A percentile compares a stretch with the other conserved stretches of the same genome.
phyloP scores from a whole-genome alignment of 768 basidiomycete genomes.

The Sporobolomyces pararoseus region DNA sequence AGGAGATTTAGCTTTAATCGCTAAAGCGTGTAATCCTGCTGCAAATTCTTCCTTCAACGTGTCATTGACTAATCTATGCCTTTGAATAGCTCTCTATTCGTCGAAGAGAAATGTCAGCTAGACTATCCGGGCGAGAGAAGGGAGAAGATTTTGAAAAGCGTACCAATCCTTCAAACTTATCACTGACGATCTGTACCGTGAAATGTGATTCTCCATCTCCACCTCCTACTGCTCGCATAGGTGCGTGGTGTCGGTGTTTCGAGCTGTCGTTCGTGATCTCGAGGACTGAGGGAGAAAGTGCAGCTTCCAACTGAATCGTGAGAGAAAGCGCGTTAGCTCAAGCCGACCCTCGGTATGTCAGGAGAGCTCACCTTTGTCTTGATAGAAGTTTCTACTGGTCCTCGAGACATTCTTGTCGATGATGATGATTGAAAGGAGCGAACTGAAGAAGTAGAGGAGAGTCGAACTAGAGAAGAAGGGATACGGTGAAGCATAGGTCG shows the following conservation, averaged over 20 bases:
- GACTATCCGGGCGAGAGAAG: no score
- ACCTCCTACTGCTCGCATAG: conserved; percentile 52
- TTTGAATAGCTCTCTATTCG: conserved; percentile 48
- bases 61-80: conserved; percentile 53
- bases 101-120: no score
- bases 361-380: neutral
- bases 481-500: no score
- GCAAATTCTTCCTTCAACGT: conserved; percentile 52
- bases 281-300: conserved; percentile 48
- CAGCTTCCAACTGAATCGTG: conserved; percentile 48
- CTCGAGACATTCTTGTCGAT: neutral
- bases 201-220: conserved; percentile 53
- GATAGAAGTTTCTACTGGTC: conserved; percentile 1
- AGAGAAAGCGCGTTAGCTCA: neutral
- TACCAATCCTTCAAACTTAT: conserved; percentile 45
- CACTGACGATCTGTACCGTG: conserved; percentile 42
- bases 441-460: neutral
- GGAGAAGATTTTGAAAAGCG: neutral
- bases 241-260: conserved; percentile 48
- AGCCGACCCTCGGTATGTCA: neutral
- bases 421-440: neutral
- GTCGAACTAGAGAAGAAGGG: no score
- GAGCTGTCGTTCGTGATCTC: conserved; percentile 51
- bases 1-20: conserved; percentile 50
- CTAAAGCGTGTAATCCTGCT: conserved; percentile 53